Evolutionary conservation across 805 yeast genomes (phyloP), one percentile per base, ranked within the genome.

Genomic region (Candida boidinii): DNA sequence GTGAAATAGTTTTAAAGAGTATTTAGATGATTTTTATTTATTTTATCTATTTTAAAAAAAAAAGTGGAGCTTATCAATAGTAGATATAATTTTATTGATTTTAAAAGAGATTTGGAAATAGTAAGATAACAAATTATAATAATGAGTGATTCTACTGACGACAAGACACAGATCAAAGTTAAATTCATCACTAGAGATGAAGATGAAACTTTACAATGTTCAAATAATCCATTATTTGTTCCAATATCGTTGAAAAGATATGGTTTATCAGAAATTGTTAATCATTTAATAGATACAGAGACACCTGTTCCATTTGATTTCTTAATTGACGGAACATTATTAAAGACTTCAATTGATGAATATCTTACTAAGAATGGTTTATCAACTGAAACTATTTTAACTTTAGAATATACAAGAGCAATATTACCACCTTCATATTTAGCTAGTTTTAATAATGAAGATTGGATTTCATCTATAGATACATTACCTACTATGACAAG

Each of bases 241-340:
- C 98, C 98, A 16, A 80, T 81, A 16, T 60, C 80, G 4, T 68
- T 92, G 44, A 87, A 84, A 46, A 73, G 97, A 57, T 88, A 75
- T 54, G 98, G 98, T 36, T 69, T 92, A 26, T 85, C 96, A 4
- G 97, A 92, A 59, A 79, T 92, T 53, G 96, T 92, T 16, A 92
- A 92, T 60, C 96, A 92, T 61, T 66, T 92, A 36, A 64, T 92
- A 31, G 67, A 60, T 7, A 36, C 64, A 42, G 79, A 77, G 13
- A 65, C 62, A 29, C 78, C 92, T 1, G 73, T 86, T 34, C 97
- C 97, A 15, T 90, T 92, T 56, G 97, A 92, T 53, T 92, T 92
- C 58, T 65, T 92, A 39, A 75, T 90, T 34, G 86, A 88, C 49
- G 95, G 95, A 12, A 77, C 77, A 16, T 62, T 92, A 36, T 62